Base-by-base conservation (phyloP, 345 rosid species). In the Lumnitzera racemosa region DNA sequence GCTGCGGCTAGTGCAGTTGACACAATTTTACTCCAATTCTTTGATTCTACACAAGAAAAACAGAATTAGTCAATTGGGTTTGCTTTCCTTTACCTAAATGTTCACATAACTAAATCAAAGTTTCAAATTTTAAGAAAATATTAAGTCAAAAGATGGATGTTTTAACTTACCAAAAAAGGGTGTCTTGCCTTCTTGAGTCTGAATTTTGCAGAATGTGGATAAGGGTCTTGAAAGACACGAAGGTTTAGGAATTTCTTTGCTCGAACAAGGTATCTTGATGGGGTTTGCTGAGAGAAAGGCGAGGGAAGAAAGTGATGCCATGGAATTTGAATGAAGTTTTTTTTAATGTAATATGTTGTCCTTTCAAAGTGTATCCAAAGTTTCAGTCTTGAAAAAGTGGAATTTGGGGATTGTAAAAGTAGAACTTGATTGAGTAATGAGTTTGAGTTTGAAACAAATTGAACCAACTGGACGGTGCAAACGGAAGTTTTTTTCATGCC, bases 1-100 rank as follows among this genome's bases (percentile, higher is more conserved):
- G 89, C 79, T 20, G 88, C 87, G 0, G 84, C 90, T 72, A 83
- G 63, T 24, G 91, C 82, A 46, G 94, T 69, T 2, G 96, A 87
- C 52, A 83, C 82, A 23, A 85, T 11, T 25, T 61, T 68, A 53
- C 73, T 76, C 90, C 91, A 91, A 29, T 51, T 74, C 55, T 72
- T 76, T 15, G 81, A 41, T 20, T 76, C 78, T 56, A 31, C 24
- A 13, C 15, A 29, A 24, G 36, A 59, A 23, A 15, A 17, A 8
- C 61, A 58, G 1, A 9, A 17, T 48, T 55, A 46, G 69, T 46
- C 13, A 51, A 67, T 71, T 50, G 65, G 67, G 15, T 31, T 49
- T 64, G 56, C 51, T 24, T 59, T 53, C 57, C 60, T 62, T 65
- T 59, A 66, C 16, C 13, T 14, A 11, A 49, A 3, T 7, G 20